Conservation (phyloP, 2,329 filamentous ascomycete species). For the Cladosporium phlei region DNA sequence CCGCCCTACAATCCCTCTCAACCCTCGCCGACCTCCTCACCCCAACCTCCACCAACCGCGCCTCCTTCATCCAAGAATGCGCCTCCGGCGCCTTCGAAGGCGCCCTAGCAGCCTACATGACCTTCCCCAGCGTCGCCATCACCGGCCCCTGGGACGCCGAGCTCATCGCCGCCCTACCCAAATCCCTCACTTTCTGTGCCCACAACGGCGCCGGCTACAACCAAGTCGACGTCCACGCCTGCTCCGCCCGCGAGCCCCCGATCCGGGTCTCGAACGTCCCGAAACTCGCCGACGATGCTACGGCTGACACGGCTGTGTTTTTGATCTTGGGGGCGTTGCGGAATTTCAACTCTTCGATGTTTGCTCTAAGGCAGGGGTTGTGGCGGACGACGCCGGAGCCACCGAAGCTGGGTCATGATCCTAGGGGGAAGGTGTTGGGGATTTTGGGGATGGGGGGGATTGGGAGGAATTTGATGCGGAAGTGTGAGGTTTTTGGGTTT, state of each 20-base stretch:
- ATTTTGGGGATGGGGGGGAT: constrained; percentile 86
- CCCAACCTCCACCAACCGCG: constrained; percentile 57
- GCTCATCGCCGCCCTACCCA: constrained; percentile 51
- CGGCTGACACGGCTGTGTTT: constrained; percentile 76
- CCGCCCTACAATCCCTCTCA: constrained; percentile 59
- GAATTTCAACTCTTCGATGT: constrained; percentile 64
- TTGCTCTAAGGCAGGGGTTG: constrained; percentile 58
- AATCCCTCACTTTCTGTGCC: constrained; percentile 36
- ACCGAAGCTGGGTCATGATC: constrained; percentile 64
- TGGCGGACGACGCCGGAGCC: constrained; percentile 59
- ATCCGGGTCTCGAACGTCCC: constrained; percentile 76
- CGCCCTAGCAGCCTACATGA: constrained; percentile 63
- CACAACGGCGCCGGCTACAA: constrained; percentile 73
- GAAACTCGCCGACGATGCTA: constrained; percentile 75
- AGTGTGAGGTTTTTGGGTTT: constrained; percentile 73
- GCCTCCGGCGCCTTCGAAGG: constrained; percentile 61
- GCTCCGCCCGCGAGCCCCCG: constrained; percentile 54
- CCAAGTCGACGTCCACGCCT: constrained; percentile 69
- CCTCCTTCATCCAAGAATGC: constrained; percentile 66
- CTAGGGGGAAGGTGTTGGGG: constrained; percentile 71
- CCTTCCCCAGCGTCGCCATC: constrained; percentile 58
- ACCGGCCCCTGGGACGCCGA: constrained; percentile 70
- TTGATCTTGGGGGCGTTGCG: constrained; percentile 75
- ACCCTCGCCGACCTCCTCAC: constrained; percentile 61
- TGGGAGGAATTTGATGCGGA: constrained; percentile 69